These are phyloP conservation scores for Castanea mollissima DNA, from an alignment of 306 rosid genomes.

Conservation along the genomic window DNA sequence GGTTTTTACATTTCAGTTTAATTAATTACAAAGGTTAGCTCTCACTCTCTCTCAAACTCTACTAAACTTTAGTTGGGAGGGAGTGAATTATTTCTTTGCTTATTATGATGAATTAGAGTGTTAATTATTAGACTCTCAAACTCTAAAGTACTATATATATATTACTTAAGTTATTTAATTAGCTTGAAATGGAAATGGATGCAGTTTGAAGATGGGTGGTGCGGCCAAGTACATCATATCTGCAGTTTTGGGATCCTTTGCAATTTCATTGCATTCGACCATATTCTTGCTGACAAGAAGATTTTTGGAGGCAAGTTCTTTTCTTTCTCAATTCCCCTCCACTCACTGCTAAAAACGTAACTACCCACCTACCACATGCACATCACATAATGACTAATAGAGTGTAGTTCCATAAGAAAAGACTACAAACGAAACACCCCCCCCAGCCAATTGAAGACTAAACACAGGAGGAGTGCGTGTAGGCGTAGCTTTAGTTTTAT, in stretches of 20 bases:
- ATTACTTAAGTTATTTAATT: too few species aligned
- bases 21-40: too few species aligned
- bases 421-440: neutral
- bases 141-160: too few species aligned
- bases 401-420: neutral
- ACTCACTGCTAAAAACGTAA: neutral
- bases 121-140: too few species aligned
- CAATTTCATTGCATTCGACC: slow-evolving; percentile 48
- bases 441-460: neutral
- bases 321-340: neutral
- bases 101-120: too few species aligned
- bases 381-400: neutral
- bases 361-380: neutral
- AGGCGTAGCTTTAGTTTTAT: too few species aligned
- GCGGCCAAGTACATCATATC: slow-evolving; percentile 42
- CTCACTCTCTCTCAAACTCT: too few species aligned
- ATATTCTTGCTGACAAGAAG: slow-evolving; percentile 54
- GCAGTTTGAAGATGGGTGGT: slow-evolving; percentile 44
- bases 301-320: slow-evolving; percentile 65
- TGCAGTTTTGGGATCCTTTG: slow-evolving; percentile 50
- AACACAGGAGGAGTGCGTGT: too few species aligned
- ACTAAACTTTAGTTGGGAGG: too few species aligned
- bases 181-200: neutral
- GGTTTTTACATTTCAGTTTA: too few species aligned
- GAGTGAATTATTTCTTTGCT: too few species aligned